Conservation (phyloP, 768 basidiomycete genomes). For the Austroboletus festivus region DNA sequence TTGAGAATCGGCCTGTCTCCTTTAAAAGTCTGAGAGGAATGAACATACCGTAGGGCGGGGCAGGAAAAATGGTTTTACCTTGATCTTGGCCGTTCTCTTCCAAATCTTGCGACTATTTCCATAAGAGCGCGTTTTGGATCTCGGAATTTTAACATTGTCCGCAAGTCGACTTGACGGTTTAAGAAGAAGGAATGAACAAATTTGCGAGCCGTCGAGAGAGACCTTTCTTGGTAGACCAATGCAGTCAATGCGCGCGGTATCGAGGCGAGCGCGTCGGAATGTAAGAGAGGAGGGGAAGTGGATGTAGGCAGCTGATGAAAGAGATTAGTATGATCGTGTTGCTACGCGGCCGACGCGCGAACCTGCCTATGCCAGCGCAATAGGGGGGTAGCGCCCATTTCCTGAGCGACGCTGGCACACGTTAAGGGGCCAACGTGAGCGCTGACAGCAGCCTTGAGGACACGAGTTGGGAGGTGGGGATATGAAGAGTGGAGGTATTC, state of each 20-base stretch:
- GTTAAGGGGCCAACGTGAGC: constrained; percentile 87
- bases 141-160: constrained; percentile 73
- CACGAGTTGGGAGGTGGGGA: constrained; percentile 89
- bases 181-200: constrained; percentile 92
- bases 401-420: constrained; percentile 80
- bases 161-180: constrained; percentile 77
- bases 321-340: neutral
- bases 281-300: constrained; percentile 52
- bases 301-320: constrained; percentile 45
- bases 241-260: constrained; percentile 86
- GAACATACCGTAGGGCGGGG: neutral
- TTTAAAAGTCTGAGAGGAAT: constrained; percentile 63
- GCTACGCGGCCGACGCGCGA: constrained; percentile 15
- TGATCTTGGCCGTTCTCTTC: constrained; percentile 62
- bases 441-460: constrained; percentile 86
- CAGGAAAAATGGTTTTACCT: constrained; percentile 41
- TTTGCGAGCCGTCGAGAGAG: constrained; percentile 78
- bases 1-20: constrained; percentile 89
- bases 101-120: constrained; percentile 69
- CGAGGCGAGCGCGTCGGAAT: constrained; percentile 85
- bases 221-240: constrained; percentile 83
- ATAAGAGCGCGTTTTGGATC: constrained; percentile 77
- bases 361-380: constrained; percentile 82
- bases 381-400: constrained; percentile 76
- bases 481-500: constrained; percentile 80